A percentile compares a stretch with the other conserved stretches of the same genome.
Conservation (phyloP, 2,329 filamentous ascomycete species). For the Hymenoscyphus fructigenus region DNA sequence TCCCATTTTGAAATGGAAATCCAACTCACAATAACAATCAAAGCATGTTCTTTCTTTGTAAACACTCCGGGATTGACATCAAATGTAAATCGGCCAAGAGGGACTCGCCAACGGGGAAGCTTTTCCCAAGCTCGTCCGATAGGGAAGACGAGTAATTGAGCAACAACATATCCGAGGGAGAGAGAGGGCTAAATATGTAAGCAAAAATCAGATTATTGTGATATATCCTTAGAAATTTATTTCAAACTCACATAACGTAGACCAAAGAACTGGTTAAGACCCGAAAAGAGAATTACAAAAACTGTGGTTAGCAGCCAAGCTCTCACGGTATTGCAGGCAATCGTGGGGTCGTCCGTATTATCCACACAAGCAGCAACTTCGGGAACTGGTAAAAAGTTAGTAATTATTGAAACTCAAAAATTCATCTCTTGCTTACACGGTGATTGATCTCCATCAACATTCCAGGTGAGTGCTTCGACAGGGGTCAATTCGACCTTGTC, state of each 20-base stretch:
- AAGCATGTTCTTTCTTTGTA: slow-evolving; percentile 66
- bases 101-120: slow-evolving; percentile 23
- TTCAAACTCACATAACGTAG: slow-evolving; percentile 13
- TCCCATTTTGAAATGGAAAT: slow-evolving; percentile 61
- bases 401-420: not conserved
- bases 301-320: slow-evolving; percentile 54
- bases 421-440: slow-evolving; percentile 34
- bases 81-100: slow-evolving; percentile 45
- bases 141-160: slow-evolving; percentile 50
- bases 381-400: slow-evolving; percentile 32
- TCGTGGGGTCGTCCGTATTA: slow-evolving; percentile 35
- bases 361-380: slow-evolving; percentile 40
- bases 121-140: slow-evolving; percentile 60
- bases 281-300: slow-evolving; percentile 35
- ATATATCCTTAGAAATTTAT: not conserved
- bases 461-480: slow-evolving; percentile 40
- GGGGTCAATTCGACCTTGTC: slow-evolving; percentile 38
- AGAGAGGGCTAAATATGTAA: slow-evolving; percentile 13
- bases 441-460: slow-evolving; percentile 40
- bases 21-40: slow-evolving; percentile 65
- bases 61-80: slow-evolving; percentile 64
- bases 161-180: slow-evolving; percentile 22
- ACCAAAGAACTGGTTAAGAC: slow-evolving; percentile 23
- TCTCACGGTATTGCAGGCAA: slow-evolving; percentile 44
- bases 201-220: not conserved